A percentile compares a stretch with the other conserved stretches of the same genome.
Conservation (phyloP, 2,329 filamentous ascomycete genomes). For the Lasiodiplodia sp. region DNA sequence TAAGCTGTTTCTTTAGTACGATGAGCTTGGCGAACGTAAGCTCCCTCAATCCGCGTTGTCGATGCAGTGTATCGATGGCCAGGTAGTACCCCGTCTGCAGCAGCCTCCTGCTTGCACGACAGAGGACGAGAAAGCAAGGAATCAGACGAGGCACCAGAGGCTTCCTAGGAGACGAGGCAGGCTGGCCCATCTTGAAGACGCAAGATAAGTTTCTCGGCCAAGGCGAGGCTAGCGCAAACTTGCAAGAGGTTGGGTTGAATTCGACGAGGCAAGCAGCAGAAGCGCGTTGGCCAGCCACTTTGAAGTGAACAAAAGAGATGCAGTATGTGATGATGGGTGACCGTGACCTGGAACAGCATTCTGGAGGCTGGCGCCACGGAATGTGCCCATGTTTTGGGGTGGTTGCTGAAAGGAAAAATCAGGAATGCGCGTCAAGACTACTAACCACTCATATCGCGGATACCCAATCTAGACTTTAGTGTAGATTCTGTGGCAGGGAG, state of each 20-base stretch:
- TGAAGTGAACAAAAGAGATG: not conserved
- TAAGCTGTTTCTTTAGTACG: not conserved
- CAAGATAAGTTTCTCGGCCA: conserved; percentile 10
- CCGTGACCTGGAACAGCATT: conserved; percentile 8
- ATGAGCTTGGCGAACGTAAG: not conserved
- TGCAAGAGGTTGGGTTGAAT: conserved; percentile 19
- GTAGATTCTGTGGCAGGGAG: not conserved
- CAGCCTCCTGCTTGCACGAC: not conserved
- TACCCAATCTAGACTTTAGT: not conserved
- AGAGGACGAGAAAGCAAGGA: conserved; percentile 20
- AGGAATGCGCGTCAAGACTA: conserved; percentile 2
- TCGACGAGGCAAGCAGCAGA: conserved; percentile 7
- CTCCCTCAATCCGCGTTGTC: conserved; percentile 5
- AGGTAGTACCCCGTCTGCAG: not conserved
- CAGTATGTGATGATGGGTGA: not conserved
- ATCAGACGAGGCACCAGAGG: conserved; percentile 7
- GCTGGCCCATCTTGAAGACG: conserved; percentile 21
- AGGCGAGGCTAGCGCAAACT: conserved; percentile 7
- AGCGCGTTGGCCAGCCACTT: conserved; percentile 18
- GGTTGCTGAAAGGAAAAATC: not conserved
- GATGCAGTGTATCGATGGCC: not conserved
- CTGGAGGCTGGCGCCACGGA: conserved; percentile 8
- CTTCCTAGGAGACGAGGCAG: conserved; percentile 17
- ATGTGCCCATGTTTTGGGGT: conserved; percentile 10
- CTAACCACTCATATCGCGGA: conserved; percentile 7